phyloP scores from a whole-genome alignment of 2,329 filamentous ascomycete genomes.

The Pyricularia sp. region DNA sequence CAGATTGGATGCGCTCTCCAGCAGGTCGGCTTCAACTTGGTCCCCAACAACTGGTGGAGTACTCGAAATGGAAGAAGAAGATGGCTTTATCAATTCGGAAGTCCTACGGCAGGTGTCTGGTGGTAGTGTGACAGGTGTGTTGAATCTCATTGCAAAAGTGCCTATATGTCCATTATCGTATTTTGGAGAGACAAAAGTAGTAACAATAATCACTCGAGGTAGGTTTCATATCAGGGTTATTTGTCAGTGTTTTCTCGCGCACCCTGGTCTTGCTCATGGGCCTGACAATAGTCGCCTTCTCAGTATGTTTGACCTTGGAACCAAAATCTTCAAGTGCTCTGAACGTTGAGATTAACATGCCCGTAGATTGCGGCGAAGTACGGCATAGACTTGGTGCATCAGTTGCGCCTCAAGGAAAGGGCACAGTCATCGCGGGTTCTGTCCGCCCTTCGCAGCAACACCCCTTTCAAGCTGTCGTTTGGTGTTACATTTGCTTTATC shows the following conservation, averaged over 20 bases:
- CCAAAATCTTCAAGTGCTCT: neutral
- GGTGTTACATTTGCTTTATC: slow-evolving; percentile 64
- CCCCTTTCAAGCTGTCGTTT: slow-evolving; percentile 60
- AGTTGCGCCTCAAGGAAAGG: slow-evolving; percentile 26
- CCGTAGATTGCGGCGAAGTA: slow-evolving; percentile 31
- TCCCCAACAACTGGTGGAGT: slow-evolving; percentile 3
- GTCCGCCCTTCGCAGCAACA: slow-evolving; percentile 44
- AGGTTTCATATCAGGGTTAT: slow-evolving; percentile 56
- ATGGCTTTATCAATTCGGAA: slow-evolving; percentile 19
- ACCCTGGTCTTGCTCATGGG: slow-evolving; percentile 60
- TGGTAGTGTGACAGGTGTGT: slow-evolving; percentile 31
- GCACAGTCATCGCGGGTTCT: slow-evolving; percentile 29
- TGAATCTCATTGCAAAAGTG: neutral
- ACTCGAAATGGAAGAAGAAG: slow-evolving; percentile 5
- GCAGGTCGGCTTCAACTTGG: neutral
- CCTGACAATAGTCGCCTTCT: slow-evolving; percentile 50
- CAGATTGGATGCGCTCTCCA: slow-evolving; percentile 4
- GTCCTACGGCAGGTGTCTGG: slow-evolving; percentile 41
- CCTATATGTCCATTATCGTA: neutral
- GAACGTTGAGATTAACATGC: neutral
- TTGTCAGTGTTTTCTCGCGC: slow-evolving; percentile 62
- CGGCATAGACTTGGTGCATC: slow-evolving; percentile 29
- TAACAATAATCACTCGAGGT: neutral
- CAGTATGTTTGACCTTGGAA: slow-evolving; percentile 34
- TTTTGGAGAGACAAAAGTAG: neutral